Evolutionary conservation across 352 stramenopile species (phyloP).

Genomic region (Globisporangium emineosum): DNA sequence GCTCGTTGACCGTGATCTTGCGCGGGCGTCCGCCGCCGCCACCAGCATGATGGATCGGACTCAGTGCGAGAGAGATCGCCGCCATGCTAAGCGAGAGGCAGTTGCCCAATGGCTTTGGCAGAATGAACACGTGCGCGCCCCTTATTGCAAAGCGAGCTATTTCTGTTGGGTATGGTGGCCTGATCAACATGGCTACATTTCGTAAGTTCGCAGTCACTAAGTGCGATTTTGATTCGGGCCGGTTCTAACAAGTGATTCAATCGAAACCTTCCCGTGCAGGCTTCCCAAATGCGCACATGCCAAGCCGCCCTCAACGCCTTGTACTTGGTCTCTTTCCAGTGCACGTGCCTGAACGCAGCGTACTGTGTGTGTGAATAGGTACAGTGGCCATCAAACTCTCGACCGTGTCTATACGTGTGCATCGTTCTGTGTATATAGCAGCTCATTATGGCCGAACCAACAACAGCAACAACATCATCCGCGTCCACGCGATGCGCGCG

Average conservation of each 20-base stretch:
- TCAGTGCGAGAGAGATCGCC: constrained; percentile 11
- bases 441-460: background rate
- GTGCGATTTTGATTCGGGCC: too few relatives aligned
- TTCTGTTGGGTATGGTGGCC: too few relatives aligned
- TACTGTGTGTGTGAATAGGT: background rate
- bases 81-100: background rate
- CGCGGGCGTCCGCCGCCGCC: constrained; percentile 16
- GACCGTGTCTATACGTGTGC: background rate
- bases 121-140: background rate
- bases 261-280: too few relatives aligned
- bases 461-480: background rate
- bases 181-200: too few relatives aligned
- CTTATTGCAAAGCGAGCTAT: too few relatives aligned
- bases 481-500: constrained; percentile 32
- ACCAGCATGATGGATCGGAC: constrained; percentile 7
- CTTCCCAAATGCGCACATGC: background rate
- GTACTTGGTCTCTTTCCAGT: background rate
- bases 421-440: background rate
- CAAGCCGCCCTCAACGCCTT: background rate
- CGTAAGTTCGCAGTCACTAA: too few relatives aligned
- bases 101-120: background rate
- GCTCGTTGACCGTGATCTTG: constrained; percentile 72
- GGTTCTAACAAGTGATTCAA: too few relatives aligned
- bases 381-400: background rate
- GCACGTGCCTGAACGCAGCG: background rate